These are phyloP conservation scores for Macrotyloma uniflorum DNA, from an alignment of 306 rosid genomes.

Conservation along the genomic window DNA sequence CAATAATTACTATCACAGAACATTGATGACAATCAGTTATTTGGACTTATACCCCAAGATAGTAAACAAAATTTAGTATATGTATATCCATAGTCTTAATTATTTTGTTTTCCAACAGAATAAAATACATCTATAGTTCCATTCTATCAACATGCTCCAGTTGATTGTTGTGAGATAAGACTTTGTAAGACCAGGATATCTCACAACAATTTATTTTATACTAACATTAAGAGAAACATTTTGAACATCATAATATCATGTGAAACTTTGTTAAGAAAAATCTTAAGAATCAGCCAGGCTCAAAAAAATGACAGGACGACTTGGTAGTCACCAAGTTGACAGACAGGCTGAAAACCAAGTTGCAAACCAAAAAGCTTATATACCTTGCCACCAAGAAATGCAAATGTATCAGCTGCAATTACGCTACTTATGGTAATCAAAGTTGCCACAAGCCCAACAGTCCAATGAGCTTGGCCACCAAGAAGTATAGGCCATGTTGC, in stretches of 20 bases:
- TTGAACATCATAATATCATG: not conserved
- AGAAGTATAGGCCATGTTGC: slow-evolving; percentile 56
- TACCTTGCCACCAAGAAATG: slow-evolving; percentile 97
- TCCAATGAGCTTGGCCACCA: slow-evolving; percentile 82
- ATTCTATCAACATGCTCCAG: not conserved
- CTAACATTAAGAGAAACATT: slow-evolving; percentile 2
- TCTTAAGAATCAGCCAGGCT: not conserved
- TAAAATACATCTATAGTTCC: slow-evolving; percentile 2
- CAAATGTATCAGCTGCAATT: slow-evolving; percentile 94
- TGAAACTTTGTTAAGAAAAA: not conserved
- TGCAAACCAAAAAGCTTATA: slow-evolving; percentile 33
- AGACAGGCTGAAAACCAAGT: slow-evolving; percentile 16
- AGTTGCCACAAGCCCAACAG: slow-evolving; percentile 97
- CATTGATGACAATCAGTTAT: not conserved
- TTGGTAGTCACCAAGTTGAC: slow-evolving; percentile 6
- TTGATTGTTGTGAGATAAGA: not conserved
- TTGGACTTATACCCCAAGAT: not conserved
- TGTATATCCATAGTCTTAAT: not conserved
- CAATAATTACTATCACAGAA: not conserved
- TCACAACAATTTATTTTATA: not conserved
- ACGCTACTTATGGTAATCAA: slow-evolving; percentile 79
- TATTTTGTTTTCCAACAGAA: slow-evolving; percentile 10
- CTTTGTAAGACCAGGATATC: not conserved
- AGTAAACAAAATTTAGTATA: not conserved
- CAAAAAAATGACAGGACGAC: not conserved